Evolutionary conservation across 2,329 filamentous ascomycete genomes (phyloP), one percentile per base, ranked within the genome.

Genomic region (Dactylella cylindrospora): DNA sequence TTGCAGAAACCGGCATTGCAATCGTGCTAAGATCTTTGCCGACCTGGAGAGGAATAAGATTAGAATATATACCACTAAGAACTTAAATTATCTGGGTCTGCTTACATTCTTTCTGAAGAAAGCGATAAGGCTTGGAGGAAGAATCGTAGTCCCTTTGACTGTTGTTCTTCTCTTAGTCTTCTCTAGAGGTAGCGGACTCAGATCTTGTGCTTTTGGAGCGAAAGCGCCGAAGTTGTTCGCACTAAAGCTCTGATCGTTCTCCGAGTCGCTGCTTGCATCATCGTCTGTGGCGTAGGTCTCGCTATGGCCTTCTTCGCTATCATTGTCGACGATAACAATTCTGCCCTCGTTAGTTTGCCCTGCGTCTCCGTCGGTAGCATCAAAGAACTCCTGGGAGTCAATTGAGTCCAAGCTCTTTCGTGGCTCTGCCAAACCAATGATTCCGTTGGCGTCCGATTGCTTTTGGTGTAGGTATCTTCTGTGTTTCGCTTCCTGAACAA

Each of bases 1-100:
- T 98, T 19, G 91, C 85, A 3, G 91, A 95, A 0, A 96, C 93
- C 0, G 93, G 93, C 91, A 97, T 97, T 40, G 89, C 90, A 66
- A 98, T 95, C 2, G 90, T 94, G 61, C 89, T 95, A 41, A 98
- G 77, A 73, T 98, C 93, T 73, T 98, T 98, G 70, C 93, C 93
- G 7, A 55, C 47, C 47, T 50, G 12, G 36, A 22, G 6, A 40
- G 36, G 6, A 3, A 19, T 22, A 12, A 40, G 26, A 40, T 10
- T 6, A 23, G 15, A 6, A n/a, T n/a, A n/a, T n/a, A n/a, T n/a
- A n/a, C n/a, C n/a, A n/a, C n/a, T n/a, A n/a, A n/a, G n/a, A n/a
- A n/a, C n/a, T n/a, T n/a, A n/a, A n/a, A n/a, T n/a, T n/a, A 5
- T 32, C 19, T 2, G 17, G 15, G 4, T n/a, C 17, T 33, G 5